phyloP scores from a whole-genome alignment of 495 filamentous ascomycete species.

The Penicillium ochrochloron region DNA sequence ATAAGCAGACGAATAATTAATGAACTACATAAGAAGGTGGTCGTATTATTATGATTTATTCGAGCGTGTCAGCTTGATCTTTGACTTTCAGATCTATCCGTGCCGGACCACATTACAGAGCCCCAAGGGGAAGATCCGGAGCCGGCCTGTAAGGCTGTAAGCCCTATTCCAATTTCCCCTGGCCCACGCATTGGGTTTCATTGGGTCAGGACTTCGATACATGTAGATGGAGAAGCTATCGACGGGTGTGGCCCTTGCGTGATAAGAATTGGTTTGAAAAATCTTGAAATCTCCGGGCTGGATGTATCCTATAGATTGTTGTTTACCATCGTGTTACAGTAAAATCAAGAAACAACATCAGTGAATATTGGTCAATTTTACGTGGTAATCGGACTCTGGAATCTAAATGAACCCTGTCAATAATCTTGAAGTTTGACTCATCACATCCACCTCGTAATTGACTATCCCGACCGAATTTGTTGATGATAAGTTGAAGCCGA shows the following conservation, averaged over 20 bases:
- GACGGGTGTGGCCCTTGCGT: slow-evolving; percentile 14
- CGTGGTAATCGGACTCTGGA: neutral
- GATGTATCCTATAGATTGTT: neutral
- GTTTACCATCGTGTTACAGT: neutral
- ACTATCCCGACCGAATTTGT: neutral
- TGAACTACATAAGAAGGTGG: neutral
- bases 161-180: neutral
- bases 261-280: neutral
- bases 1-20: neutral
- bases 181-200: neutral
- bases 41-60: neutral
- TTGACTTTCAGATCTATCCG: neutral
- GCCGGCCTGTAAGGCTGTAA: neutral
- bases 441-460: neutral
- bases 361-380: neutral
- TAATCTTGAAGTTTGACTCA: neutral
- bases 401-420: neutral
- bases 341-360: neutral
- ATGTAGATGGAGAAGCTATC: neutral
- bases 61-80: neutral
- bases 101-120: neutral
- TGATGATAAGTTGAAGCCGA: neutral
- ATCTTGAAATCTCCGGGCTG: neutral
- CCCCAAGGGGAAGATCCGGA: neutral
- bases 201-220: neutral